Conservation (phyloP, 1,284 basidiomycete genomes). For the Anthracocystis panici-leucophaei region DNA sequence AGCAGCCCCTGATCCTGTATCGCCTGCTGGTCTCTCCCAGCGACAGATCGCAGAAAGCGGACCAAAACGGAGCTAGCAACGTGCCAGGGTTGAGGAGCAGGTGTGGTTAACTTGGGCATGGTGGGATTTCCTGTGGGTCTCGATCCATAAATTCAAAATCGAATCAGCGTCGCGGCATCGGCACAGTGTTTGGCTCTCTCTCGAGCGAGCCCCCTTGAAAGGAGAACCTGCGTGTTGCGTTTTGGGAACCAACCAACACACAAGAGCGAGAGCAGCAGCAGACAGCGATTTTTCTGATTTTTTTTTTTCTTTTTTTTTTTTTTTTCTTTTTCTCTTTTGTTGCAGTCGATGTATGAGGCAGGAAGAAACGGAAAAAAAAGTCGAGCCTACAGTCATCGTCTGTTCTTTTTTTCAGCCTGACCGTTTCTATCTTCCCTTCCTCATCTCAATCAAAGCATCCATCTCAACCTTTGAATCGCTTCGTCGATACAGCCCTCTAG, state of each 20-base stretch:
- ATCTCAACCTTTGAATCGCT: conserved; percentile 7
- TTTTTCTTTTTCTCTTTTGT: no score
- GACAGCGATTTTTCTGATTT: conserved; percentile 1
- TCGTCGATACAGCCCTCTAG: conserved; percentile 3
- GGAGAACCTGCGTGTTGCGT: neutral
- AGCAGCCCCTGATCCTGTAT: no score
- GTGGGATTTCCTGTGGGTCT: no score
- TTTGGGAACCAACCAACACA: conserved; percentile 6
- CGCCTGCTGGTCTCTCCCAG: no score
- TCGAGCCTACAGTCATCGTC: conserved; percentile 14
- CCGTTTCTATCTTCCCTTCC: neutral
- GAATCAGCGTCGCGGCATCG: neutral
- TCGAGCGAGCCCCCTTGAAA: neutral
- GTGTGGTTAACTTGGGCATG: no score
- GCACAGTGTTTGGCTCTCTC: neutral
- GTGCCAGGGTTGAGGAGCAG: no score
- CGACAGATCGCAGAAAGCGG: no score
- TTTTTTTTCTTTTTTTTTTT: no score
- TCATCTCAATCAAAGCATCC: conserved; percentile 1
- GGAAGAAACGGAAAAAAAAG: conserved; percentile 11
- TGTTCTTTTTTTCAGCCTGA: neutral
- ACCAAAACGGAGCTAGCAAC: no score
- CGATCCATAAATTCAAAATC: neutral
- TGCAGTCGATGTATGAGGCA: neutral
- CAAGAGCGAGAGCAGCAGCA: neutral